Conservation (phyloP, 2,329 filamentous ascomycete species). For the Ophidiomyces ophidiicola region DNA sequence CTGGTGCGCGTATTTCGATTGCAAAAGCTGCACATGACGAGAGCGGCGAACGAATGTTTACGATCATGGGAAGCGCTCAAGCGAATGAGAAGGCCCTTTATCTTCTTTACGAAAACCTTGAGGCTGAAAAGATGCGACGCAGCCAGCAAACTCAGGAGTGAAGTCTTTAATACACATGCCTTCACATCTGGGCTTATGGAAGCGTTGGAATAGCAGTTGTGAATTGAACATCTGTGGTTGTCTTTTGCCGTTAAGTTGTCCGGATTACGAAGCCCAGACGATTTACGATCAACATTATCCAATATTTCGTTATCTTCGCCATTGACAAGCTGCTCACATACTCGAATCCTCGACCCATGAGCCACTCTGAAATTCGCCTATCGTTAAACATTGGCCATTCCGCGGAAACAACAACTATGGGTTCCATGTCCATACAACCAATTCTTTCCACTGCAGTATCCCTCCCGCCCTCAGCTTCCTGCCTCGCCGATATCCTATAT, state of each 20-base stretch:
- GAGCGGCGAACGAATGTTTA: slow-evolving; percentile 98
- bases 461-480: not conserved
- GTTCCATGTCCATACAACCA: too few species aligned
- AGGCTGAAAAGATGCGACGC: slow-evolving; percentile 97
- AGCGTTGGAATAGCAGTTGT: not conserved
- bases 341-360: too few species aligned
- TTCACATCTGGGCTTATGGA: not conserved
- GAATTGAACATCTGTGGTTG: not conserved
- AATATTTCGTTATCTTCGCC: slow-evolving; percentile 7
- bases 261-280: slow-evolving; percentile 3
- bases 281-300: slow-evolving; percentile 3
- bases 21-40: slow-evolving; percentile 95
- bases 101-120: slow-evolving; percentile 94
- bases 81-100: slow-evolving; percentile 94
- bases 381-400: slow-evolving; percentile 3
- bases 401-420: not conserved
- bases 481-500: not conserved
- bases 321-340: not conserved
- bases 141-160: slow-evolving; percentile 60
- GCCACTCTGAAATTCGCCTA: too few species aligned
- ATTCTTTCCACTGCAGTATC: too few species aligned
- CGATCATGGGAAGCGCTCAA: slow-evolving; percentile 88
- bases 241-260: not conserved
- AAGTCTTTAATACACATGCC: slow-evolving; percentile 12
- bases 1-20: slow-evolving; percentile 92